Evolutionary conservation across 2,329 filamentous ascomycete species (phyloP), one percentile per base, ranked within the genome.

Genomic region (Raffaelea albimanens): DNA sequence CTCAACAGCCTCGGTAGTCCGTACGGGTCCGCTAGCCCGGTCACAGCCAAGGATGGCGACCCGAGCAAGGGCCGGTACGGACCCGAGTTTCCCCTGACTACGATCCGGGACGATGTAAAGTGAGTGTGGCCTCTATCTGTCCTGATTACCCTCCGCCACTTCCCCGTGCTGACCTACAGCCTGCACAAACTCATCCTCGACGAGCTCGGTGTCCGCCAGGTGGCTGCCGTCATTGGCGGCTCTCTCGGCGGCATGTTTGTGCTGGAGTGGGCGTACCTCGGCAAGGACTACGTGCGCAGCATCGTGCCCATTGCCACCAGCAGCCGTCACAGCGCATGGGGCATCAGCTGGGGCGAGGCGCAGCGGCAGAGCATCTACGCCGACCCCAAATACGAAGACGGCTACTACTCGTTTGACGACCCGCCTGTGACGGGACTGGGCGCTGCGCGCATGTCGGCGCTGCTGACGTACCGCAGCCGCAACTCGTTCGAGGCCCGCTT

Each of bases 401-500:
- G 93, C 40, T 97, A 96, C 67, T 98, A 97, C 62, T 60, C 80
- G 1, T 94, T 93, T 58, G 76, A 85, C 29, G 88, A 97, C 57
- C 90, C 90, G 31, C 93, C 93, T 1, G 72, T 82, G 0, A 85
- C 89, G 1, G 93, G 93, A 1, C 77, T 98, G 2, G 89, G 90
- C 13, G 93, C 93, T 8, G 93, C 93, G 22, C 88, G 93, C 59
- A 98, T 98, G 93, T 88, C 90, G 49, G 93, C 93, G 2, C 78
- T 98, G 34, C 72, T 98, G 57, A 98, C 93, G 7, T 98, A 98
- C 67, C 82, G 93, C 56, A 96, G 89, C 62, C 86, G 93, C 45
- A 91, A 98, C 67, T 97, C 93, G 0, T 98, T 98, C 57, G 93
- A 98, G 69, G 81, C 89, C 18, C 82, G 93, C 4, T 98, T 98